Conservation (phyloP, 148 eudicot species). For the Persicaria maculosa region DNA sequence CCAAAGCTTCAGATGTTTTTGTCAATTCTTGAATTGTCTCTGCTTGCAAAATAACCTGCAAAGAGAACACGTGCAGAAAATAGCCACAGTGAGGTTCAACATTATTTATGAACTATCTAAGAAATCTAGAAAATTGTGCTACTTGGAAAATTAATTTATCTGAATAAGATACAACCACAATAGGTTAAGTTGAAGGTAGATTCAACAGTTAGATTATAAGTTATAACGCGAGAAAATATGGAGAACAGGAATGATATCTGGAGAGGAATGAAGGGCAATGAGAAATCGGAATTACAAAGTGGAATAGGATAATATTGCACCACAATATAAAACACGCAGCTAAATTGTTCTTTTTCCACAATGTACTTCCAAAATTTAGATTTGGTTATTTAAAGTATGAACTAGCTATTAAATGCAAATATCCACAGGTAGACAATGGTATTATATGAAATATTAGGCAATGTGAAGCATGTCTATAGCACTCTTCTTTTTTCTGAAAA, state of each 20-base stretch:
- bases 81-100: background rate
- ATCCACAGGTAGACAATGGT: background rate
- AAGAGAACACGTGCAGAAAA: background rate
- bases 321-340: background rate
- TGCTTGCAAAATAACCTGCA: constrained; percentile 75
- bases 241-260: background rate
- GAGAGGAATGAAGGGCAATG: background rate
- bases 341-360: background rate
- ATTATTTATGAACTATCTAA: background rate
- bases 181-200: background rate
- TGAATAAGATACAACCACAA: background rate
- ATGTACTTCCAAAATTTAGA: background rate
- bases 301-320: too few relatives aligned
- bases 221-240: background rate
- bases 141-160: background rate
- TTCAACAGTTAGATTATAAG: background rate
- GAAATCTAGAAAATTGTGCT: background rate
- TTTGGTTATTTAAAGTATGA: background rate
- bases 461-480: too few relatives aligned
- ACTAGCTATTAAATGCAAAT: background rate
- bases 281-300: background rate
- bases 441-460: background rate
- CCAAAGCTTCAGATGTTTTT: constrained; percentile 74
- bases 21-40: constrained; percentile 95
- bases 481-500: too few relatives aligned